Percentiles rank a stretch among this genome's conserved stretches.
Evolutionary conservation across 2,329 filamentous ascomycete species (phyloP).

Genomic region (Fusarium sp.): DNA sequence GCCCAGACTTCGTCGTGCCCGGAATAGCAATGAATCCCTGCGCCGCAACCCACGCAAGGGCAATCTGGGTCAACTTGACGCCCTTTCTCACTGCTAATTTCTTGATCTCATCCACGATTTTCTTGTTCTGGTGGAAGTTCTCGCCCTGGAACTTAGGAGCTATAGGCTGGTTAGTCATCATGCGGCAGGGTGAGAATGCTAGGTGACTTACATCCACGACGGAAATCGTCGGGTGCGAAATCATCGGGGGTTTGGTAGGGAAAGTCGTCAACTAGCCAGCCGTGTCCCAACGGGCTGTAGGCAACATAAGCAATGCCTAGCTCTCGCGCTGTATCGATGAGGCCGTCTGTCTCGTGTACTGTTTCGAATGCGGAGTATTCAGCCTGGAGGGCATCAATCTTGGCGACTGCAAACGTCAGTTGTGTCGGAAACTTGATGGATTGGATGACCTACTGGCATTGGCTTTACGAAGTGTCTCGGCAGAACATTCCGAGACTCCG

Average conservation of each 20-base stretch:
- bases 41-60: conserved; percentile 8
- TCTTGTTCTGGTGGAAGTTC: conserved; percentile 15
- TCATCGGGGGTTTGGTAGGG: conserved; percentile 8
- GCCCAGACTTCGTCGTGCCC: conserved; percentile 7
- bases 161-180: background rate
- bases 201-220: background rate
- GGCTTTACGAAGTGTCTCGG: conserved; percentile 5
- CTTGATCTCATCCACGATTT: conserved; percentile 13
- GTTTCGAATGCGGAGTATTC: conserved; percentile 23
- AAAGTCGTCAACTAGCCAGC: conserved; percentile 11
- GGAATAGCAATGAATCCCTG: conserved; percentile 23
- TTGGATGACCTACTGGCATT: background rate
- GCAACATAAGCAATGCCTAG: conserved; percentile 3
- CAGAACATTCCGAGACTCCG: conserved; percentile 8
- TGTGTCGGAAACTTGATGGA: rapidly evolving
- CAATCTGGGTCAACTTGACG: conserved; percentile 1
- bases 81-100: background rate
- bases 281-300: conserved; percentile 2
- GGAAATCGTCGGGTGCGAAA: conserved; percentile 5
- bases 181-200: rapidly evolving
- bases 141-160: conserved; percentile 14
- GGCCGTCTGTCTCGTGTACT: conserved; percentile 5
- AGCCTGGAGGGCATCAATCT: conserved; percentile 19
- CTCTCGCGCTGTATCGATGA: conserved; percentile 2
- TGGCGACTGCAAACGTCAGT: background rate